phyloP scores from a whole-genome alignment of 768 basidiomycete genomes.

The Lactarius psammicola region DNA sequence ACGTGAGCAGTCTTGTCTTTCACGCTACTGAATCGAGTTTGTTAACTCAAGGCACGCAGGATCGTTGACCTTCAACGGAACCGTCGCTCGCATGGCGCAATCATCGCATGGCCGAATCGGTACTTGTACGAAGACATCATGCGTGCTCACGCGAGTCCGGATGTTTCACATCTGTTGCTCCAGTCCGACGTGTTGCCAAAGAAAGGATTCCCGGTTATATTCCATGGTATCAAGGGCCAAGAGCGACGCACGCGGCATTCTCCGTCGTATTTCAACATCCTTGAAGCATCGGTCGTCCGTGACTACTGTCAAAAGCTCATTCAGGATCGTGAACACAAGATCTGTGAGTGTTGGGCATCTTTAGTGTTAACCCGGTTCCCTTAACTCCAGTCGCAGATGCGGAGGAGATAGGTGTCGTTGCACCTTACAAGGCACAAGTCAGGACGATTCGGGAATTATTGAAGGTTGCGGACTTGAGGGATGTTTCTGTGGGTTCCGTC shows the following conservation, averaged over 20 bases:
- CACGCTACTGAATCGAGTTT: background rate
- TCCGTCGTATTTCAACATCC: slow-evolving; percentile 43
- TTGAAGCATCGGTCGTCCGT: slow-evolving; percentile 39
- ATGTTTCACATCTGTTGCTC: slow-evolving; percentile 33
- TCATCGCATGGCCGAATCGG: slow-evolving; percentile 61
- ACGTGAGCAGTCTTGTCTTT: slow-evolving; percentile 12
- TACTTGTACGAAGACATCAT: slow-evolving; percentile 52
- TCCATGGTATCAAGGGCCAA: slow-evolving; percentile 38
- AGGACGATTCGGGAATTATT: slow-evolving; percentile 36
- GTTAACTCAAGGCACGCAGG: slow-evolving; percentile 35
- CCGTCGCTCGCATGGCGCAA: slow-evolving; percentile 61
- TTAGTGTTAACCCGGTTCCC: background rate
- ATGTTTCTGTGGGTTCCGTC: slow-evolving; percentile 39
- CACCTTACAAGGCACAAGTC: slow-evolving; percentile 61
- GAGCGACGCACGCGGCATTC: slow-evolving; percentile 39
- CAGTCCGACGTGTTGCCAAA: slow-evolving; percentile 34
- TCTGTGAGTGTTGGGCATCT: slow-evolving; percentile 33
- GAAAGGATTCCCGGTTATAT: slow-evolving; percentile 36
- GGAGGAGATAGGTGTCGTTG: slow-evolving; percentile 56
- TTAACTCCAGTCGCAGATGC: slow-evolving; percentile 38
- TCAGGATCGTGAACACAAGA: slow-evolving; percentile 32
- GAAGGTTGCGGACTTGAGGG: slow-evolving; percentile 14
- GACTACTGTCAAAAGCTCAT: slow-evolving; percentile 36
- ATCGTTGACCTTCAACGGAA: slow-evolving; percentile 63
- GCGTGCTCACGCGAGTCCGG: slow-evolving; percentile 32